phyloP scores from a whole-genome alignment of 139 green algal species.

The Volvox africanus region DNA sequence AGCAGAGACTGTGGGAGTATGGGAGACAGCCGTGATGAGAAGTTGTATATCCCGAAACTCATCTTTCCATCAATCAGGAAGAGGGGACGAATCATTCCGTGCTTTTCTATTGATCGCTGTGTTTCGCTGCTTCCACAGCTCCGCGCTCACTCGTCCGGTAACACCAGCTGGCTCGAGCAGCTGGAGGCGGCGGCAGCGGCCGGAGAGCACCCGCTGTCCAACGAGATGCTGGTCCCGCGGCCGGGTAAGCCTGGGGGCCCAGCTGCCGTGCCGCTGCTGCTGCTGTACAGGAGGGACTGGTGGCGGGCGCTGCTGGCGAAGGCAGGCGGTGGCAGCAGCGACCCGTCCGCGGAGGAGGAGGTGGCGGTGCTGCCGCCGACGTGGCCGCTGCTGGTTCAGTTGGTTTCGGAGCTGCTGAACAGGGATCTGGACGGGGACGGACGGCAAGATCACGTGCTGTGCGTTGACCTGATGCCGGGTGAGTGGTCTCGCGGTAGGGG shows the following conservation, averaged over 20 bases:
- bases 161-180: conserved; percentile 7
- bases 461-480: conserved; percentile 20
- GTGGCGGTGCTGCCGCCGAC: neutral
- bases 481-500: neutral
- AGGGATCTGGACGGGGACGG: conserved; percentile 18
- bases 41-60: too few relatives aligned
- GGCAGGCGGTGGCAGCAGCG: neutral
- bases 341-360: neutral
- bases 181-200: neutral
- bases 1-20: too few relatives aligned
- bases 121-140: neutral
- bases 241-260: neutral
- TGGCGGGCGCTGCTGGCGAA: neutral
- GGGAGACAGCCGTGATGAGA: too few relatives aligned
- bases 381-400: neutral
- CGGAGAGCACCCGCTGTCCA: neutral
- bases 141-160: neutral
- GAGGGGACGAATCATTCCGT: too few relatives aligned
- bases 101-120: too few relatives aligned
- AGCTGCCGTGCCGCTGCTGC: conserved; percentile 4
- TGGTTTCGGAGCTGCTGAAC: neutral
- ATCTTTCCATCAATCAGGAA: too few relatives aligned
- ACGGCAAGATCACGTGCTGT: conserved; percentile 19
- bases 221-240: neutral
- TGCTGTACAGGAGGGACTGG: conserved; percentile 33